Evolutionary conservation across 2,329 filamentous ascomycete genomes (phyloP).

Genomic region (Xylariaceae sp.): DNA sequence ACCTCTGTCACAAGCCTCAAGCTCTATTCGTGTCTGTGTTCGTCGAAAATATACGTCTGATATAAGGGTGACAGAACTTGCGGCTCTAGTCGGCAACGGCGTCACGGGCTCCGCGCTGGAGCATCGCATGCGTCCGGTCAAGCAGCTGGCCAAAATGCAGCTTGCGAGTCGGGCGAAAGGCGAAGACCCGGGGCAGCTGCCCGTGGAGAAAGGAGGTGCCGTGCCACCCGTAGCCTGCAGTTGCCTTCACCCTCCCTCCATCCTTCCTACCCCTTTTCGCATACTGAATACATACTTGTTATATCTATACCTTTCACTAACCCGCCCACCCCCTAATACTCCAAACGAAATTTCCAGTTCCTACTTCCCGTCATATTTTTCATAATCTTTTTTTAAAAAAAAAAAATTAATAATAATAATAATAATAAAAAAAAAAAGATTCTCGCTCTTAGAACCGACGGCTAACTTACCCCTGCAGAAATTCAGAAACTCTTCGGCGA

Average conservation of each 20-base stretch:
- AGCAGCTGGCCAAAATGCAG: slow-evolving; percentile 43
- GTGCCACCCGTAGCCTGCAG: slow-evolving; percentile 26
- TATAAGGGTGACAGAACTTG: slow-evolving; percentile 10
- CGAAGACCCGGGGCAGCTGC: slow-evolving; percentile 43
- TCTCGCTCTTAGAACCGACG: neutral
- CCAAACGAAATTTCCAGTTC: neutral
- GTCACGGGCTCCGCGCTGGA: slow-evolving; percentile 50
- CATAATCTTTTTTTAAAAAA: no score
- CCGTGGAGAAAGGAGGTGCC: slow-evolving; percentile 41
- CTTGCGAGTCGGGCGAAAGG: slow-evolving; percentile 23
- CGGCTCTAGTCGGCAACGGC: slow-evolving; percentile 44
- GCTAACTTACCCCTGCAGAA: slow-evolving; percentile 42
- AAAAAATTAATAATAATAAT: no score
- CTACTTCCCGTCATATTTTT: neutral
- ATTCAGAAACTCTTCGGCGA: slow-evolving; percentile 64
- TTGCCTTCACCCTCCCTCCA: neutral
- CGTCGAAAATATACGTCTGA: slow-evolving; percentile 2
- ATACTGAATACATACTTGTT: neutral
- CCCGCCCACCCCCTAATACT: no score
- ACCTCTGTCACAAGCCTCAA: neutral
- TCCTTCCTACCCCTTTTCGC: neutral
- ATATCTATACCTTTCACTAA: neutral
- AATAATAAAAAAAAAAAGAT: no score
- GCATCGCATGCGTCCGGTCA: slow-evolving; percentile 55
- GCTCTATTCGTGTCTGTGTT: neutral